Percentiles rank a stretch among this genome's conserved stretches.
These are phyloP conservation scores for Metschnikowia santaceciliae DNA, from an alignment of 805 yeast genomes.

Conservation along the genomic window DNA sequence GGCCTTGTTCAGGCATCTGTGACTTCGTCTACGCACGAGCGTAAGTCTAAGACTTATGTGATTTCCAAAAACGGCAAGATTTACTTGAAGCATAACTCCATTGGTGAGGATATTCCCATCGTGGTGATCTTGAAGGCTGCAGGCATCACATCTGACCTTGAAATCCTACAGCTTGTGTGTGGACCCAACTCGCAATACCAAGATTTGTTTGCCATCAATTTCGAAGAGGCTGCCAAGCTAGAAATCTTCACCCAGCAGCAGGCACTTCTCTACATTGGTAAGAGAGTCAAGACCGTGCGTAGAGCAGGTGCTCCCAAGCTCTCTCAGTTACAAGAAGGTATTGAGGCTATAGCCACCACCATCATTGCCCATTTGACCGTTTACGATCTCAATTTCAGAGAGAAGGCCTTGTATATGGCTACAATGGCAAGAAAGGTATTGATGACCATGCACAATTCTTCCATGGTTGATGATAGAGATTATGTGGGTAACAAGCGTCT, in stretches of 20 bases:
- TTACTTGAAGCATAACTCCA: slow-evolving; percentile 91
- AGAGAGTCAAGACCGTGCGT: slow-evolving; percentile 88
- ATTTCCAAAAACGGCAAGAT: slow-evolving; percentile 87
- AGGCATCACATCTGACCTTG: slow-evolving; percentile 87
- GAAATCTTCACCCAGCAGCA: slow-evolving; percentile 90
- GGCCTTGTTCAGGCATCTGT: slow-evolving; percentile 95
- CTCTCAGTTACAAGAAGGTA: slow-evolving; percentile 84
- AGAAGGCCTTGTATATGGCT: slow-evolving; percentile 90
- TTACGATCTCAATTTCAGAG: slow-evolving; percentile 79
- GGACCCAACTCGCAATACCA: slow-evolving; percentile 87
- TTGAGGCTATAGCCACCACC: slow-evolving; percentile 94
- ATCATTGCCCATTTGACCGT: slow-evolving; percentile 93
- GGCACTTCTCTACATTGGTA: slow-evolving; percentile 87
- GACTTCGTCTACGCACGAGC: slow-evolving; percentile 95
- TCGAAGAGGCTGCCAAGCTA: slow-evolving; percentile 86
- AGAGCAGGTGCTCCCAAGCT: slow-evolving; percentile 80
- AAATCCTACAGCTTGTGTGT: slow-evolving; percentile 89
- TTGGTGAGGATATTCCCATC: slow-evolving; percentile 92
- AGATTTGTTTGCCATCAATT: slow-evolving; percentile 86
- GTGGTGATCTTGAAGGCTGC: slow-evolving; percentile 92
- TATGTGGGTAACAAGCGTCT: slow-evolving; percentile 97
- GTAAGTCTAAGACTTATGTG: slow-evolving; percentile 95
- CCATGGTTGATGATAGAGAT: slow-evolving; percentile 97
- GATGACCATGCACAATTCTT: slow-evolving; percentile 91
- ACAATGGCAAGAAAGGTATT: slow-evolving; percentile 95